A percentile compares a stretch with the other conserved stretches of the same genome.
phyloP scores from a whole-genome alignment of 1,284 basidiomycete genomes.

The Puccinia triticina region DNA sequence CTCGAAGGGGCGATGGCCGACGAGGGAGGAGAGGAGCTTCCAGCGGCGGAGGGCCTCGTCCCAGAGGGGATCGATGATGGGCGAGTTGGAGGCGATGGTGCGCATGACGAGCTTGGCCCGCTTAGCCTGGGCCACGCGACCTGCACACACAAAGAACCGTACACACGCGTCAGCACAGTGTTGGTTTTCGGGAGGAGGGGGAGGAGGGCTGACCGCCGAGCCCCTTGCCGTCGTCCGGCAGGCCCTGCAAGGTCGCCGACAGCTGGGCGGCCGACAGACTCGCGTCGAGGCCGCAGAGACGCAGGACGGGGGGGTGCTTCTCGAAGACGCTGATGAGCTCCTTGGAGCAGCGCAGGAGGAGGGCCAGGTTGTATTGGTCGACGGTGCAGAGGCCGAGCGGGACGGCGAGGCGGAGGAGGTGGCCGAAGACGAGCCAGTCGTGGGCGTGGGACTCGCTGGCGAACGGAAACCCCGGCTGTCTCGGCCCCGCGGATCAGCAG shows the following conservation, averaged over 20 bases:
- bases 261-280: conserved; percentile 38
- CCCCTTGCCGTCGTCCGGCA: conserved; percentile 51
- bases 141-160: no score
- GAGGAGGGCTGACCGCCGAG: conserved; percentile 40
- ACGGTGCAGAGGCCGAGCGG: conserved; percentile 49
- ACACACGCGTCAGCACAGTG: no score
- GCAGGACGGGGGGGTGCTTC: conserved; percentile 36
- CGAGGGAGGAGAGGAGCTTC: conserved; percentile 37
- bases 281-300: conserved; percentile 32
- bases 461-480: no score
- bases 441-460: conserved; percentile 14
- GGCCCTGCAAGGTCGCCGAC: conserved; percentile 38
- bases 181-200: no score
- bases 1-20: conserved; percentile 50
- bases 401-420: conserved; percentile 40
- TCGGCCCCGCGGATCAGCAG: no score
- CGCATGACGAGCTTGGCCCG: conserved; percentile 49
- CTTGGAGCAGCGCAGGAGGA: conserved; percentile 48
- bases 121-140: conserved; percentile 49
- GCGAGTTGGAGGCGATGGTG: conserved; percentile 38
- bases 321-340: conserved; percentile 48
- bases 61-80: conserved; percentile 41
- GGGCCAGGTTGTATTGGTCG: conserved; percentile 48
- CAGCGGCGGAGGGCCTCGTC: conserved; percentile 49
- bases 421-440: conserved; percentile 45